Base-by-base conservation (phyloP, 225 moss, liverwort and hornwort species). In the Marchantia polymorpha region DNA sequence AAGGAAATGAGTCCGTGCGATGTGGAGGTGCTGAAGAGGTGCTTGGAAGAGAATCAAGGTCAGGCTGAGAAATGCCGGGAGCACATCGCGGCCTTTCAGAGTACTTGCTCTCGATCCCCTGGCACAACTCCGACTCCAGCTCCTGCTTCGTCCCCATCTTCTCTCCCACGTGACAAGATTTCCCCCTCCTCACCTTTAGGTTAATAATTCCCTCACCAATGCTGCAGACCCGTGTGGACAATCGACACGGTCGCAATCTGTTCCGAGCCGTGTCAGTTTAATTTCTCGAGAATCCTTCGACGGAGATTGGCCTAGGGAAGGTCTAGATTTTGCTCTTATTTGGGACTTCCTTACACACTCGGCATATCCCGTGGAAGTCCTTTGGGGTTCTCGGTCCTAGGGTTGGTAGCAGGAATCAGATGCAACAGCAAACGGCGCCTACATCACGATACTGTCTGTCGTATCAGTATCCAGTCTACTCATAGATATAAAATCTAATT, bases 1-100 rank as follows among this genome's bases (percentile, higher is more conserved):
- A 60, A 64, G 52, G 85, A 74, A 73, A 91, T 91, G 92, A 87
- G 81, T 64, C 88, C 87, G 15, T 89, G 92, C 75, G 89, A 91
- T 78, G 90, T 91, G 72, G 72, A 83, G 74, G 79, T 76, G 8
- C 77, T 89, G 79, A 83, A 85, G 84, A 89, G 81, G 55, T 92
- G 86, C 69, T 72, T 90, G 86, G 81, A 90, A 64, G 89, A 85
- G 77, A 82, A 84, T 46, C 69, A 87, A 30, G 83, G 85, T 19
- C 79, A 88, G 69, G 86, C 78, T 8, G 83, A 73, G 27, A 79
- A 86, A 60, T 89, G 92, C 88, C 81, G 69, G 76, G 27, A 77
- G n/a, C 84, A 81, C 15, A 50, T 91, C 56, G 73, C 69, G 15
- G 85, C 78, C 31, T 89, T 88, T 26, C 64, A 79, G 50, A 48